These are phyloP conservation scores for Lecanicillium sp. DNA, from an alignment of 2,329 filamentous ascomycete species.

Conservation along the genomic window DNA sequence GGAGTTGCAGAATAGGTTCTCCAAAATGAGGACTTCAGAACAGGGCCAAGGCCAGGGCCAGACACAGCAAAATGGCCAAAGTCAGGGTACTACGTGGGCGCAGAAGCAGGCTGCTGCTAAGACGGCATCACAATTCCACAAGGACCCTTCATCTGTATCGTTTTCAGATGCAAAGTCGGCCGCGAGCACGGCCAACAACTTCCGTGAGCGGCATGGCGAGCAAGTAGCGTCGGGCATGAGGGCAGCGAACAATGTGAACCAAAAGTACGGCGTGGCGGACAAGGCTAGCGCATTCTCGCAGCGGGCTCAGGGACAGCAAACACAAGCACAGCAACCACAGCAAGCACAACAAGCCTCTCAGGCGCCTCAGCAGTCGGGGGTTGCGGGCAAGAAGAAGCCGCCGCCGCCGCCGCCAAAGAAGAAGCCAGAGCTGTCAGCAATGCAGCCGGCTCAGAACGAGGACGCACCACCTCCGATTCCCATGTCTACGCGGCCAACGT, in stretches of 20 bases:
- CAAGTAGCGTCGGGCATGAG: conserved; percentile 54
- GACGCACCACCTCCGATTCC: conserved; percentile 43
- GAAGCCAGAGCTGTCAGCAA: conserved; percentile 30
- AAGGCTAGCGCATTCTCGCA: conserved; percentile 23
- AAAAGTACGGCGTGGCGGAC: conserved; percentile 49
- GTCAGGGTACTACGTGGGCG: conserved; percentile 51
- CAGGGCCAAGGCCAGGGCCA: conserved; percentile 9
- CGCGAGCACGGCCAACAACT: conserved; percentile 56
- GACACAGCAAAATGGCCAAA: conserved; percentile 17
- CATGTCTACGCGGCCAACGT: conserved; percentile 39
- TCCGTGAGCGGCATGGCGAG: conserved; percentile 61
- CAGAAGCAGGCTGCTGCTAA: conserved; percentile 56
- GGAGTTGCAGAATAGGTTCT: conserved; percentile 62
- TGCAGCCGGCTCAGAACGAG: conserved; percentile 13
- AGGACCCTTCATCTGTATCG: conserved; percentile 15
- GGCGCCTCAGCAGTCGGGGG: neutral
- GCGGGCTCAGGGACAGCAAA: conserved; percentile 9
- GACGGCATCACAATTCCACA: conserved; percentile 51
- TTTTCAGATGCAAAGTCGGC: conserved; percentile 39
- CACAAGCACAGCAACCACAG: conserved; percentile 5
- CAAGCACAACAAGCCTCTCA: no score
- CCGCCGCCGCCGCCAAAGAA: conserved; percentile 45
- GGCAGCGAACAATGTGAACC: conserved; percentile 47
- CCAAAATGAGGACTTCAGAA: conserved; percentile 35
- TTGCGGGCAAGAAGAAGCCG: conserved; percentile 43